Evolutionary conservation across 2,329 filamentous ascomycete species (phyloP).

Genomic region (Calonectria pseudoreteaudii): DNA sequence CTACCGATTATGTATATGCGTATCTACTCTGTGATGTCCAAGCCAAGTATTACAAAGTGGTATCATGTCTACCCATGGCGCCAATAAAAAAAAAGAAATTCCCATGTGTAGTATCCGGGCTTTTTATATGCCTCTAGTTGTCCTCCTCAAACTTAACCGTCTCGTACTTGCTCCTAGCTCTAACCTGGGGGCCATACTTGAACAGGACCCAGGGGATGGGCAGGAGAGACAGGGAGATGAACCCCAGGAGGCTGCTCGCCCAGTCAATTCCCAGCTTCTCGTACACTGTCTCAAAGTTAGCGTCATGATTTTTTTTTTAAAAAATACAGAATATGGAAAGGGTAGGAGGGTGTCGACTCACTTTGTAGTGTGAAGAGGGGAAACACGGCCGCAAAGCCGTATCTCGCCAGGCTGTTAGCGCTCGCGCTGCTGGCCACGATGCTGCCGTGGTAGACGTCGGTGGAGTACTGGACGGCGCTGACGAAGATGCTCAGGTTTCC

Average conservation of each 20-base stretch:
- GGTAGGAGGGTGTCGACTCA: conserved; percentile 43
- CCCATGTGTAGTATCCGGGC: too few species aligned
- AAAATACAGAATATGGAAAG: too few species aligned
- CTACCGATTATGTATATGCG: too few species aligned
- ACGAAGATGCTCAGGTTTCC: conserved; percentile 72
- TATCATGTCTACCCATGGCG: background rate
- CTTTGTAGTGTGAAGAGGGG: conserved; percentile 71
- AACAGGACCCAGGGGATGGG: conserved; percentile 67
- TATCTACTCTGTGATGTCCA: background rate
- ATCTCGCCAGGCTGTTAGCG: conserved; percentile 70
- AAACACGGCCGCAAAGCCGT: conserved; percentile 66
- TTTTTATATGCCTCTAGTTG: background rate
- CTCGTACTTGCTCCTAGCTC: conserved; percentile 49
- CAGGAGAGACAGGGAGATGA: conserved; percentile 59
- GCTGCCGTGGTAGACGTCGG: conserved; percentile 66
- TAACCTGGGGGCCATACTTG: conserved; percentile 55
- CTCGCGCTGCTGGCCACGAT: conserved; percentile 69
- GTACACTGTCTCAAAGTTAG: conserved; percentile 53
- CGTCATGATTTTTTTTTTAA: background rate
- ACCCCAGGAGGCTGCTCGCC: conserved; percentile 60
- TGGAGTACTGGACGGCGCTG: conserved; percentile 62
- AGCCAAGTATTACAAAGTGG: background rate
- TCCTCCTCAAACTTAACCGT: conserved; percentile 41
- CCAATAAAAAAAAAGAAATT: background rate
- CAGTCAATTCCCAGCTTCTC: conserved; percentile 56